Percentiles rank a stretch among this genome's conserved stretches.
phyloP scores from a whole-genome alignment of 1,139 yeast genomes.

The Pichia terricola region DNA sequence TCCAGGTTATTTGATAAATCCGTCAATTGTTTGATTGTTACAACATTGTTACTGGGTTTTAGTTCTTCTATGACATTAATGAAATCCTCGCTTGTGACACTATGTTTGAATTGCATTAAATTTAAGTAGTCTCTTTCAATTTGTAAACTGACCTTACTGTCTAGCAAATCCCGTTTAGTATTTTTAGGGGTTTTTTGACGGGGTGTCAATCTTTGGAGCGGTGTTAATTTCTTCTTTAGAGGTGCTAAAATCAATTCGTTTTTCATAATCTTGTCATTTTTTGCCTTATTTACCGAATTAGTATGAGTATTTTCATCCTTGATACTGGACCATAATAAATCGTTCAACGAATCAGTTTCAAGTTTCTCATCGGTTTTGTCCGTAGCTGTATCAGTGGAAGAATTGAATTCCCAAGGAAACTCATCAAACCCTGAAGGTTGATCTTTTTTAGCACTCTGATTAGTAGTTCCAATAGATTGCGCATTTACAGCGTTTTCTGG shows the following conservation, averaged over 20 bases:
- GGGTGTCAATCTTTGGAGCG: conserved; percentile 5
- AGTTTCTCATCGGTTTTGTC: neutral
- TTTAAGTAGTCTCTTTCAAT: conserved; percentile 24
- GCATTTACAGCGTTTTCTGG: too few species aligned
- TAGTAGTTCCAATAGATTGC: too few species aligned
- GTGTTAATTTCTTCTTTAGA: conserved; percentile 10
- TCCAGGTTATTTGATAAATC: conserved; percentile 24
- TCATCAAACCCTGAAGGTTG: neutral
- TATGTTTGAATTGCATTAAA: conserved; percentile 26
- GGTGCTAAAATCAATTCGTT: conserved; percentile 20
- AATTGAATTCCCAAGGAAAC: conserved; percentile 1
- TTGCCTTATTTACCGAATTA: conserved; percentile 5
- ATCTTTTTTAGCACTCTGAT: neutral
- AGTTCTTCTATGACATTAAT: conserved; percentile 25
- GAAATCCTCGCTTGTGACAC: conserved; percentile 23
- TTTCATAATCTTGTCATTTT: conserved; percentile 8
- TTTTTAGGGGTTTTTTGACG: neutral
- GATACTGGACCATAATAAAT: conserved; percentile 4
- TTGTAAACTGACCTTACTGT: conserved; percentile 11
- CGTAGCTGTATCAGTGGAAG: neutral
- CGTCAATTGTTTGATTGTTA: conserved; percentile 26
- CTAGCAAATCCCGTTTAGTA: neutral
- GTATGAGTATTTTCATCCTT: neutral
- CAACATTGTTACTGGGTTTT: conserved; percentile 22
- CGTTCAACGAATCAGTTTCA: neutral